Conservation (phyloP, 495 filamentous ascomycete species). For the Wilcoxina mikolae region DNA sequence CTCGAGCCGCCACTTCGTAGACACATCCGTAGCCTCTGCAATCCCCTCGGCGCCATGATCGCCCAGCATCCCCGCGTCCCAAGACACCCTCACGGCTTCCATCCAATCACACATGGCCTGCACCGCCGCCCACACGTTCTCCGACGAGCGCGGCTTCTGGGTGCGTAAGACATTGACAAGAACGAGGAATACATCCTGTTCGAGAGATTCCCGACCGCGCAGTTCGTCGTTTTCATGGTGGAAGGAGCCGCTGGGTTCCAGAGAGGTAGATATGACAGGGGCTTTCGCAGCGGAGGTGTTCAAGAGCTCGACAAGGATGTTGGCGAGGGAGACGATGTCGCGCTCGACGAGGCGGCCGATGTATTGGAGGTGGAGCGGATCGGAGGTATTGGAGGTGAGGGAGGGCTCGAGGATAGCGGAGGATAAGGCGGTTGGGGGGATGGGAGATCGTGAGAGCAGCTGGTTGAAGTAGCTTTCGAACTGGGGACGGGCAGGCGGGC, state of each 20-base stretch:
- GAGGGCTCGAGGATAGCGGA: slow-evolving; percentile 21
- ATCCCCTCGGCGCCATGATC: slow-evolving; percentile 31
- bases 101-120: slow-evolving; percentile 25
- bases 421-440: slow-evolving; percentile 17
- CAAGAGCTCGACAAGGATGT: slow-evolving; percentile 20
- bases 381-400: slow-evolving; percentile 12
- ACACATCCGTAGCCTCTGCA: slow-evolving; percentile 28
- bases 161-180: slow-evolving; percentile 15
- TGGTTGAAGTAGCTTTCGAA: slow-evolving; percentile 23
- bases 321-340: slow-evolving; percentile 20
- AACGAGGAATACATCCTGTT: slow-evolving; percentile 22
- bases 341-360: slow-evolving; percentile 23
- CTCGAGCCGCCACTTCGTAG: slow-evolving; percentile 24
- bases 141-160: slow-evolving; percentile 19
- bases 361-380: slow-evolving; percentile 25
- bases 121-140: slow-evolving; percentile 23
- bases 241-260: neutral
- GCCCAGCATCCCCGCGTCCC: slow-evolving; percentile 31
- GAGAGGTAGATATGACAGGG: slow-evolving; percentile 9
- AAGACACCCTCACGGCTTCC: slow-evolving; percentile 35
- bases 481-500: slow-evolving; percentile 2
- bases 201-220: slow-evolving; percentile 13
- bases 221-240: slow-evolving; percentile 4
- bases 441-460: slow-evolving; percentile 19
- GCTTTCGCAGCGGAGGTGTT: slow-evolving; percentile 10